phyloP scores from a whole-genome alignment of 1,139 yeast species.

The Yamadazyma trypodendri region DNA sequence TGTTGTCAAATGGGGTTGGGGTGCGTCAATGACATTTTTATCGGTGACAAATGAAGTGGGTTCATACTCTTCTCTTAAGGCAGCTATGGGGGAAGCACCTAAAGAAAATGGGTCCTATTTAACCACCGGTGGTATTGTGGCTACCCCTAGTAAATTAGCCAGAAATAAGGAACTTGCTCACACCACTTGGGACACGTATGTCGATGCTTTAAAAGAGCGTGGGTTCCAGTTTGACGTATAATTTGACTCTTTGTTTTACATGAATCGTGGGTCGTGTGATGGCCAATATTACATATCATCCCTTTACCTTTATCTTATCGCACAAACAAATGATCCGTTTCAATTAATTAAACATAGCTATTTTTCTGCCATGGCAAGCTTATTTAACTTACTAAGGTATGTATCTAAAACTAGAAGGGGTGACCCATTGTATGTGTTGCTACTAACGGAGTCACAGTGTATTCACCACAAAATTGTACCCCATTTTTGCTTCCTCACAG shows the following conservation, averaged over 20 bases:
- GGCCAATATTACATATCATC: not conserved
- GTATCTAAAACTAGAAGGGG: slow-evolving; percentile 1
- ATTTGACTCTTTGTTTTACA: not conserved
- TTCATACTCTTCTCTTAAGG: slow-evolving; percentile 31
- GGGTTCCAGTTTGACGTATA: slow-evolving; percentile 17
- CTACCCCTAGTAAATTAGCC: slow-evolving; percentile 26
- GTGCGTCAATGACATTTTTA: slow-evolving; percentile 12
- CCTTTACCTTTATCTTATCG: slow-evolving; percentile 8
- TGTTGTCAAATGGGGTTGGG: slow-evolving; percentile 18
- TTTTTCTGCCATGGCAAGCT: slow-evolving; percentile 7
- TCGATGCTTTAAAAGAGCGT: slow-evolving; percentile 23
- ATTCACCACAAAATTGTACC: slow-evolving; percentile 47
- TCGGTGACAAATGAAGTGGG: slow-evolving; percentile 40
- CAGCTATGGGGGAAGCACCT: slow-evolving; percentile 31
- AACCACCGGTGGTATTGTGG: slow-evolving; percentile 33
- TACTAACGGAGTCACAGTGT: slow-evolving; percentile 6
- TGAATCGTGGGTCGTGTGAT: no score
- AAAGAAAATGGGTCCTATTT: slow-evolving; percentile 35
- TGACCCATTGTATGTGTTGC: not conserved
- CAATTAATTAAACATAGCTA: not conserved
- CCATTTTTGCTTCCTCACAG: slow-evolving; percentile 51
- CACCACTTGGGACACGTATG: slow-evolving; percentile 32
- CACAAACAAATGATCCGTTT: slow-evolving; percentile 3
- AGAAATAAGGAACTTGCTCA: slow-evolving; percentile 21
- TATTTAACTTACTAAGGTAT: slow-evolving; percentile 11